Percentiles rank a stretch among this genome's conserved stretches.
phyloP scores from a whole-genome alignment of 1,284 basidiomycete genomes.

The Cystobasidium pallidum region DNA sequence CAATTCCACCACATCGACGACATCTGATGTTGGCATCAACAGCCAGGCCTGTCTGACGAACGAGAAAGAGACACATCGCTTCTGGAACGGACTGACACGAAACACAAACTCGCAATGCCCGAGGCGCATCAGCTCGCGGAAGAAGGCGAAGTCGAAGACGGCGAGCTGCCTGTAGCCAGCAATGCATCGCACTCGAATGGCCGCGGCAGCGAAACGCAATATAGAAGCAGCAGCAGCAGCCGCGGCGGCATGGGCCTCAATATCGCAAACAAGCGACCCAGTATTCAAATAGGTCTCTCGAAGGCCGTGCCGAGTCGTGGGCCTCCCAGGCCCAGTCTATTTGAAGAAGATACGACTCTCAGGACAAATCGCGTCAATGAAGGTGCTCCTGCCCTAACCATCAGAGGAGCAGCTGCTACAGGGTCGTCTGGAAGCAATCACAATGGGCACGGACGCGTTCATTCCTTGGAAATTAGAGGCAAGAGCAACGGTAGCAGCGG shows the following conservation, averaged over 20 bases:
- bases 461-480: conserved; percentile 1
- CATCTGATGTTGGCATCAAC: background rate
- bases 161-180: background rate
- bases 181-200: conserved; percentile 4
- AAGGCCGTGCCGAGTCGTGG: background rate
- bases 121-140: background rate
- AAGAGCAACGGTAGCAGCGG: conserved; percentile 16
- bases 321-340: background rate
- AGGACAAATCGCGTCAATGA: background rate
- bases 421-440: background rate
- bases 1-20: too few species aligned
- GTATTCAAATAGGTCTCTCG: conserved; percentile 5
- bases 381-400: background rate
- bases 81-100: background rate
- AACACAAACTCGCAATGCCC: background rate
- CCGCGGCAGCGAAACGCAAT: background rate
- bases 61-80: background rate
- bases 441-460: too few species aligned
- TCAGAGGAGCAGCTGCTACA: conserved; percentile 10
- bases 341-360: background rate
- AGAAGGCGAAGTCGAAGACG: conserved; percentile 29
- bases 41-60: background rate
- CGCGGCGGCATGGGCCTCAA: background rate
- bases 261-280: conserved; percentile 2
- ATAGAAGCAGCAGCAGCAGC: conserved; percentile 24